Evolutionary conservation across 345 rosid species (phyloP).

Genomic region (Salix brachista): DNA sequence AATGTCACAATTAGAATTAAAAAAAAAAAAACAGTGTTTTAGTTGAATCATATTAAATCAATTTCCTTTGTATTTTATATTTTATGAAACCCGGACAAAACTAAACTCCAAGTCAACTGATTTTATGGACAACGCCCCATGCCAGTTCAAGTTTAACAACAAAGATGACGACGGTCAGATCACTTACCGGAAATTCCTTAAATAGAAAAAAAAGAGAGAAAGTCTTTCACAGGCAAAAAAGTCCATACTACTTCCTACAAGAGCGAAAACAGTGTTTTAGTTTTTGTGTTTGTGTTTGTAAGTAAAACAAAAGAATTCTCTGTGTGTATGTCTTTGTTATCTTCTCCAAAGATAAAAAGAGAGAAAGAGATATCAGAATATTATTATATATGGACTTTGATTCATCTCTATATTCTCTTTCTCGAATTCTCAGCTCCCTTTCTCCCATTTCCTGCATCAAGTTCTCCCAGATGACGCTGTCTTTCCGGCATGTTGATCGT

Average conservation of each 20-base stretch:
- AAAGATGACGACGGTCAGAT: no score
- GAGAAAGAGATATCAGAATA: not conserved
- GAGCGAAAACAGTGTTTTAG: not conserved
- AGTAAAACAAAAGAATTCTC: not conserved
- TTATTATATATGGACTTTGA: conserved; percentile 33
- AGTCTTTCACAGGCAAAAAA: not conserved
- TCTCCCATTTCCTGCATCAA: conserved; percentile 19
- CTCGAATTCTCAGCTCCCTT: conserved; percentile 31
- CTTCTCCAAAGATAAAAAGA: conserved; percentile 31
- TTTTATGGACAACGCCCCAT: no score
- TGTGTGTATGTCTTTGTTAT: conserved; percentile 8
- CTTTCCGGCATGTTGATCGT: conserved; percentile 16
- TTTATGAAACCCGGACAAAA: no score
- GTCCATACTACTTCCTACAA: not conserved
- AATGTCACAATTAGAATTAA: not conserved
- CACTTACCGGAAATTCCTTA: not conserved
- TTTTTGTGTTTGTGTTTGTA: not conserved
- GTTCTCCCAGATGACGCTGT: conserved; percentile 28
- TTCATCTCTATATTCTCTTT: conserved; percentile 12
- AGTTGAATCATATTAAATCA: no score
- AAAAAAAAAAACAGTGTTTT: no score
- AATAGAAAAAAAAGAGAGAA: not conserved
- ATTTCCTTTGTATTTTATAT: no score
- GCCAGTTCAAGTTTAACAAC: no score
- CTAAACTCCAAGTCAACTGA: no score